Percentiles rank a stretch among this genome's conserved stretches.
phyloP scores from a whole-genome alignment of 257 asterid species.

The Thymus mandschuricus region DNA sequence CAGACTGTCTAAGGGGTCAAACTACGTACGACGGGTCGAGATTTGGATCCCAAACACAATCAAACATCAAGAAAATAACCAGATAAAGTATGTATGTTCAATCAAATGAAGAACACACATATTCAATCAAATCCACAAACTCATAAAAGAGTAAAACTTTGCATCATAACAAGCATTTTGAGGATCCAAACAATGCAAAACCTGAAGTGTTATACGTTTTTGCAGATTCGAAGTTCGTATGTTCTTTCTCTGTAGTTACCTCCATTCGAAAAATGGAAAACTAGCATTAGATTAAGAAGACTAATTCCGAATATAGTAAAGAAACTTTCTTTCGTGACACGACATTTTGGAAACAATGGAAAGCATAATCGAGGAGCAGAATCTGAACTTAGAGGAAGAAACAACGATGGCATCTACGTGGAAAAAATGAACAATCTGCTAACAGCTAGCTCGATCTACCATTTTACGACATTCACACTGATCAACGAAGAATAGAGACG shows the following conservation, averaged over 20 bases:
- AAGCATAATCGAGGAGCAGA: not conserved
- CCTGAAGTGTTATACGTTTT: not conserved
- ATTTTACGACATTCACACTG: not conserved
- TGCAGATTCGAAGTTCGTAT: not conserved
- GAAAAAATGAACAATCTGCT: not conserved
- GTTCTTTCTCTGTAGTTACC: not conserved
- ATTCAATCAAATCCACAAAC: not conserved
- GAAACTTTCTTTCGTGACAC: no score
- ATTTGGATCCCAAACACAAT: no score
- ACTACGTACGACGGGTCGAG: no score
- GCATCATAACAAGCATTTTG: constrained; percentile 9
- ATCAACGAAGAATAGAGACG: not conserved
- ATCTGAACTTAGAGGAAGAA: not conserved
- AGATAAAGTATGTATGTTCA: no score
- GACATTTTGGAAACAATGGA: not conserved
- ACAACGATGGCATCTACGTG: no score
- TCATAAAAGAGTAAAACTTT: not conserved
- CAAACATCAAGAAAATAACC: no score
- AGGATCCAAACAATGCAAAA: not conserved
- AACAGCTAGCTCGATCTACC: not conserved
- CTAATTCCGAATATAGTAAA: no score
- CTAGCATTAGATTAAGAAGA: no score
- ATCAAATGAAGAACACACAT: not conserved
- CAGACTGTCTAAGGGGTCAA: no score
- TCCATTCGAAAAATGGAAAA: not conserved